phyloP scores from a whole-genome alignment of 2,329 filamentous ascomycete genomes.

The Sporothrix mexicana region DNA sequence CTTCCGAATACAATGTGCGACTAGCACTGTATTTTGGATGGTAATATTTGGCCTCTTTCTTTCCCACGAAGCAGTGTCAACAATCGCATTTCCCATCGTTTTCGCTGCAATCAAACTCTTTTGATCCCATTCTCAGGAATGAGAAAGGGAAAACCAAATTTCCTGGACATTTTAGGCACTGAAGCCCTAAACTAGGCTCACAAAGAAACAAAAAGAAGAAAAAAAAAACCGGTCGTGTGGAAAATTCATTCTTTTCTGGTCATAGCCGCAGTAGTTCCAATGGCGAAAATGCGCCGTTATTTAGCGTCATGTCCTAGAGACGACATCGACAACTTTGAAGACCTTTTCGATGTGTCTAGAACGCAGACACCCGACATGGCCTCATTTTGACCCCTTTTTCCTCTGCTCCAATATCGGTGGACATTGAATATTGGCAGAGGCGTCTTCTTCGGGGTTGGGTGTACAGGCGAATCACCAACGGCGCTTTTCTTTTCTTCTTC shows the following conservation, averaged over 20 bases:
- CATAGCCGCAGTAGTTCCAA: constrained; percentile 3
- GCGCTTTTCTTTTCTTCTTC: background rate
- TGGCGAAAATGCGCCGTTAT: constrained; percentile 23
- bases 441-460: too few species aligned
- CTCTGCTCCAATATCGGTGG: background rate
- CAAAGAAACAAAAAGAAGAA: constrained; percentile 5
- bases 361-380: background rate
- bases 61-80: background rate
- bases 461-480: background rate
- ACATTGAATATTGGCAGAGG: background rate
- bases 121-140: background rate
- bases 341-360: background rate
- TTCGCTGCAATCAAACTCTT: background rate
- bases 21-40: constrained; percentile 27
- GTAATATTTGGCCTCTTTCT: background rate
- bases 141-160: background rate
- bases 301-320: constrained; percentile 15
- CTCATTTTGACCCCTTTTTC: background rate
- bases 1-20: constrained; percentile 34
- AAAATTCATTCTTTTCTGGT: background rate
- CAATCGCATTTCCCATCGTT: background rate
- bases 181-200: constrained; percentile 24
- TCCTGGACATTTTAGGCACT: background rate
- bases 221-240: background rate
- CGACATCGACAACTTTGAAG: constrained; percentile 1